Percentiles rank a stretch among this genome's conserved stretches.
Conservation (phyloP, 768 basidiomycete genomes). For the Mycena amicta region DNA sequence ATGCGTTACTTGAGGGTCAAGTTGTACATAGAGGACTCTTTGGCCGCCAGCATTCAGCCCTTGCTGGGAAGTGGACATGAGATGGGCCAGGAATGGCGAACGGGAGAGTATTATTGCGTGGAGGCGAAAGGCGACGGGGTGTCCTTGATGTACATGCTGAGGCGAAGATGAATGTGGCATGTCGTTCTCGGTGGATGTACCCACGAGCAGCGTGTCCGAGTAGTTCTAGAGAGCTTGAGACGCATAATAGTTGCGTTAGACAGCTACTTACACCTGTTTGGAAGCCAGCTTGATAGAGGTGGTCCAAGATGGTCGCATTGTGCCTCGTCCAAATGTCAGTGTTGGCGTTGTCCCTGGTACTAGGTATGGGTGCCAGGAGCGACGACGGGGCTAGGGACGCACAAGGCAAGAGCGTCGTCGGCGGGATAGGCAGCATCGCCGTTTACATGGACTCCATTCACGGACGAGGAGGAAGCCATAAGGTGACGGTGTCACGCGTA, state of each 20-base stretch:
- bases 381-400: conserved; percentile 3
- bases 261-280: conserved; percentile 70
- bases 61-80: conserved; percentile 82
- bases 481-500: conserved; percentile 18
- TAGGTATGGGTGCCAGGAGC: conserved; percentile 1
- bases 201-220: conserved; percentile 77
- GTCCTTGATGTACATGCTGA: conserved; percentile 68
- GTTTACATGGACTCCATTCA: not conserved
- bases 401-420: conserved; percentile 33
- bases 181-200: conserved; percentile 28
- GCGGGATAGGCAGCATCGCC: conserved; percentile 31
- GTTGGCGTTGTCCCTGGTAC: not conserved
- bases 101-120: conserved; percentile 87
- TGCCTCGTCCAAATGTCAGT: conserved; percentile 52
- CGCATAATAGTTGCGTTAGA: conserved; percentile 3
- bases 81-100: conserved; percentile 84
- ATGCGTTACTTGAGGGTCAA: conserved; percentile 80
- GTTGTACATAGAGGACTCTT: conserved; percentile 72
- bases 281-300: conserved; percentile 80
- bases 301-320: conserved; percentile 76
- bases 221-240: conserved; percentile 59
- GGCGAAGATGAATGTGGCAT: conserved; percentile 12
- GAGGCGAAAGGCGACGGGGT: conserved; percentile 57
- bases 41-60: conserved; percentile 39
- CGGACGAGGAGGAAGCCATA: conserved; percentile 36